Conservation (phyloP, 2,329 filamentous ascomycete genomes). For the Chrysoporthe cubensis region DNA sequence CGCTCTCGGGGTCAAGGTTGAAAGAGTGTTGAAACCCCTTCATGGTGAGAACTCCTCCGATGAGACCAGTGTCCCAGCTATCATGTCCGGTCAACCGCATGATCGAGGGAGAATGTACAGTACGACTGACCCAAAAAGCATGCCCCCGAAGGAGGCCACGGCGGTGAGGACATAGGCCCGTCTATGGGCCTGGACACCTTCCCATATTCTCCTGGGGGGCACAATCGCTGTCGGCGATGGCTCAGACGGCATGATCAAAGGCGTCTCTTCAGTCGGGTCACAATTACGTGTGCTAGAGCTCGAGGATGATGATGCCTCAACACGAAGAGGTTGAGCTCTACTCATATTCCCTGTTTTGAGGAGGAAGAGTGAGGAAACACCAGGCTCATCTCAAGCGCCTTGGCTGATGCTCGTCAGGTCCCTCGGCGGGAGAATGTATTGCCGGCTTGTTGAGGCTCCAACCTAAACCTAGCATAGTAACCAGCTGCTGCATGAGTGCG, state of each 20-base stretch:
- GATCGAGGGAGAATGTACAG: no score
- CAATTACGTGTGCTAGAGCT: neutral
- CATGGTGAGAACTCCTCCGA: slow-evolving; percentile 29
- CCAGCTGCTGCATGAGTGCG: neutral
- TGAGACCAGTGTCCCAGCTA: slow-evolving; percentile 28
- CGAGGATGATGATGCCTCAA: neutral
- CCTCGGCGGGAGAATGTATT: slow-evolving; percentile 2
- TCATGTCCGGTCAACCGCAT: neutral
- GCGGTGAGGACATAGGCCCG: slow-evolving; percentile 24
- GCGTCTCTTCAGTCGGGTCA: slow-evolving; percentile 11
- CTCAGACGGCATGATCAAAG: slow-evolving; percentile 14
- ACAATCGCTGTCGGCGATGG: neutral
- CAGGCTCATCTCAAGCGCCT: neutral
- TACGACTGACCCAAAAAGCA: slow-evolving; percentile 25
- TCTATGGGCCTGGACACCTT: slow-evolving; percentile 21
- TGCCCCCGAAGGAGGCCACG: slow-evolving; percentile 28
- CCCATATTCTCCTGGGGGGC: slow-evolving; percentile 18
- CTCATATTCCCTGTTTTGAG: neutral
- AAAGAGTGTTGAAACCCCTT: slow-evolving; percentile 28
- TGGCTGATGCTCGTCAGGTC: neutral
- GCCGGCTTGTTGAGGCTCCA: neutral
- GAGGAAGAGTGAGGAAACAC: neutral
- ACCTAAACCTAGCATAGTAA: neutral
- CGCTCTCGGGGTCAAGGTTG: slow-evolving; percentile 23
- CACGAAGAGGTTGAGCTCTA: neutral